Percentiles rank a stretch among this genome's conserved stretches.
phyloP scores from a whole-genome alignment of 139 green algal genomes.

The Chlamydomonas incerta region DNA sequence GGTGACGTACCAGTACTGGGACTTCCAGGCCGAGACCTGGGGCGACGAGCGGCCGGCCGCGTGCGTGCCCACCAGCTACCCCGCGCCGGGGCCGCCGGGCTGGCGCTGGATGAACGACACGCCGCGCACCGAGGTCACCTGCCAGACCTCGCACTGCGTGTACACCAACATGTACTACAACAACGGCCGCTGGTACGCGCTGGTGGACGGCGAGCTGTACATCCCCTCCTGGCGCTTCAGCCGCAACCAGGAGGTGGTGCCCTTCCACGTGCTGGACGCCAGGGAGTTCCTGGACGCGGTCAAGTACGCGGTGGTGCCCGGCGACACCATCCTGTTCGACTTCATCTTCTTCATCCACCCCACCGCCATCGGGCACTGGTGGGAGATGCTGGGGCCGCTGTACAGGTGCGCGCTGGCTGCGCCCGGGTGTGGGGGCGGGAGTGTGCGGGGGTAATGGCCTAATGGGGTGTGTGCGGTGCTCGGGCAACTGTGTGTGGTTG shows the following conservation, averaged over 20 bases:
- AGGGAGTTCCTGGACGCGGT: conserved; percentile 47
- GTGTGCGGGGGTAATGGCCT: too few species aligned
- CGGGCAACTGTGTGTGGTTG: too few species aligned
- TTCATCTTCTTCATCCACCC: conserved; percentile 91
- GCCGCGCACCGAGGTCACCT: conserved; percentile 69
- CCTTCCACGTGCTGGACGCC: conserved; percentile 60
- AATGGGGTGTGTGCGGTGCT: too few species aligned
- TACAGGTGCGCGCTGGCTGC: conserved; percentile 51
- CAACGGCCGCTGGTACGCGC: conserved; percentile 75
- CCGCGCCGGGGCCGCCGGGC: conserved; percentile 10
- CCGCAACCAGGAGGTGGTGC: conserved; percentile 68
- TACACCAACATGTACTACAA: conserved; percentile 81
- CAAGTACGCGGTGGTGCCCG: conserved; percentile 62
- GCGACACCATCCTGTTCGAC: conserved; percentile 89
- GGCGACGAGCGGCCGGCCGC: conserved; percentile 52
- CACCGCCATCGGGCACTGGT: conserved; percentile 92
- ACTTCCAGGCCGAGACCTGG: conserved; percentile 59
- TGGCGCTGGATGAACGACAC: conserved; percentile 64
- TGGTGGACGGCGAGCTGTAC: conserved; percentile 72
- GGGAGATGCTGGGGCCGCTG: conserved; percentile 88
- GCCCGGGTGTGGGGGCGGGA: too few species aligned
- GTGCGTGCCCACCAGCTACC: conserved; percentile 61
- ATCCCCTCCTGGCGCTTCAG: conserved; percentile 63
- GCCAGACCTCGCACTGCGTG: conserved; percentile 49
- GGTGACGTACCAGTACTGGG: conserved; percentile 75